Evolutionary conservation across 805 yeast genomes (phyloP), one percentile per base, ranked within the genome.

Genomic region (Candida cerambycidarum): DNA sequence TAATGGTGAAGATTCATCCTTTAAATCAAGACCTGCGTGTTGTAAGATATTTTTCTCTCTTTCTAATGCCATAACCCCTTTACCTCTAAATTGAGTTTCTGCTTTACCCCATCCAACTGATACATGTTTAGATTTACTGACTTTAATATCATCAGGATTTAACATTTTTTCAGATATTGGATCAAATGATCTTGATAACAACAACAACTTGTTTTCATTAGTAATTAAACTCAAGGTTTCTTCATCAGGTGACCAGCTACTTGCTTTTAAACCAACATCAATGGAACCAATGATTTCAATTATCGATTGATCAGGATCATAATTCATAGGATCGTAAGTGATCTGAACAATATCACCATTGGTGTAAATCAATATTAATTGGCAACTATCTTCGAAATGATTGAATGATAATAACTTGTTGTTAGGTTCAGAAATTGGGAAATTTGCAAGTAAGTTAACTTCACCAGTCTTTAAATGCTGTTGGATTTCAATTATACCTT

Each of bases 51-150:
- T 59, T 43, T 67, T 64, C 52, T 77, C 85, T 63, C 92, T 75
- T 63, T 85, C 95, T 46, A 78, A 57, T 6, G 85, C 89, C 55
- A 83, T 83, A 23, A 86, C 93, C 49, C 99, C 99, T 56, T 78
- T 83, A 39, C 99, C 99, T 63, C 85, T 82, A 63, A 93, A 93
- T 65, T 93, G 99, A 0, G 99, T 93, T 61, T 92, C 98, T 52
- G 84, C 83, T 48, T 85, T 86, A 57, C 99, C 99, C 99, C 99
- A 93, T 18, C 99, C 99, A 32, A 93, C 97, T 19, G 92, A 83
- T 28, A 93, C 97, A 58, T 93, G 96, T 51, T 82, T 83, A 1
- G 89, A 82, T 24, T 73, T 68, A 38, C 79, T 65, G 31, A 69
- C 63, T 31, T 62, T 58, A 36, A 90, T 71, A 59, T 93, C 99